These are phyloP conservation scores for Tylopilus felleus DNA, from an alignment of 768 basidiomycete genomes.

Conservation along the genomic window DNA sequence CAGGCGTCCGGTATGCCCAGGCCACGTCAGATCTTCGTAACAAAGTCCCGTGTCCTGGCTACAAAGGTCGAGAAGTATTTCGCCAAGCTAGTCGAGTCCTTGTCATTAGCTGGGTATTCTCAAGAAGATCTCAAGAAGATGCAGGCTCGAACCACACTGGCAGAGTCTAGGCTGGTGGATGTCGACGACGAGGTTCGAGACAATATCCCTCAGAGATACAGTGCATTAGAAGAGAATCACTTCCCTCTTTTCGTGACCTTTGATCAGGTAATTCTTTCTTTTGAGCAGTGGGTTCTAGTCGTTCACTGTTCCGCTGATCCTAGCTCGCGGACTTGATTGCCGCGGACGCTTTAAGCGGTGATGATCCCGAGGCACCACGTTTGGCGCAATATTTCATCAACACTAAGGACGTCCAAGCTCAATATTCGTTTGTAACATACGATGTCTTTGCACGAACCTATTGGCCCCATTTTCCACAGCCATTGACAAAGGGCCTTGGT, in stretches of 20 bases:
- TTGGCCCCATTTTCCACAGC: constrained; percentile 58
- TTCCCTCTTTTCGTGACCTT: constrained; percentile 73
- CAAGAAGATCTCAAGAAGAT: constrained; percentile 38
- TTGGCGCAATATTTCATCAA: constrained; percentile 14
- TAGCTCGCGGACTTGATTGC: constrained; percentile 29
- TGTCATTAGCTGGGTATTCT: constrained; percentile 35
- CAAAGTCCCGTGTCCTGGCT: constrained; percentile 63
- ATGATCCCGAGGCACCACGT: constrained; percentile 1
- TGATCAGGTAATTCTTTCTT: constrained; percentile 43
- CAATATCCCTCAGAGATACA: constrained; percentile 45
- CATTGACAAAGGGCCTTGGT: constrained; percentile 54
- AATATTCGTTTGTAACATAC: constrained; percentile 40
- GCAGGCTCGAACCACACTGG: constrained; percentile 15
- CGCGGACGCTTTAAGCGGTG: constrained; percentile 13
- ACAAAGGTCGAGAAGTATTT: constrained; percentile 72
- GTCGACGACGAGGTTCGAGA: constrained; percentile 24
- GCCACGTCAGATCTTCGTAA: constrained; percentile 70
- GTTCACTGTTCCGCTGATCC: background rate
- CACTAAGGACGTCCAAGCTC: constrained; percentile 12
- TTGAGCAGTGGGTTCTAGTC: background rate
- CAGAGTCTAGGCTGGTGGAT: constrained; percentile 34
- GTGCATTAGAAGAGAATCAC: constrained; percentile 52
- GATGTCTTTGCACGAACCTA: constrained; percentile 47
- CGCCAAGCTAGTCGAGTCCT: constrained; percentile 44
- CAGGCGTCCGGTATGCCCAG: constrained; percentile 32